Evolutionary conservation across 2,329 filamentous ascomycete species (phyloP), one percentile per base, ranked within the genome.

Genomic region (Microthyrium microscopicum): DNA sequence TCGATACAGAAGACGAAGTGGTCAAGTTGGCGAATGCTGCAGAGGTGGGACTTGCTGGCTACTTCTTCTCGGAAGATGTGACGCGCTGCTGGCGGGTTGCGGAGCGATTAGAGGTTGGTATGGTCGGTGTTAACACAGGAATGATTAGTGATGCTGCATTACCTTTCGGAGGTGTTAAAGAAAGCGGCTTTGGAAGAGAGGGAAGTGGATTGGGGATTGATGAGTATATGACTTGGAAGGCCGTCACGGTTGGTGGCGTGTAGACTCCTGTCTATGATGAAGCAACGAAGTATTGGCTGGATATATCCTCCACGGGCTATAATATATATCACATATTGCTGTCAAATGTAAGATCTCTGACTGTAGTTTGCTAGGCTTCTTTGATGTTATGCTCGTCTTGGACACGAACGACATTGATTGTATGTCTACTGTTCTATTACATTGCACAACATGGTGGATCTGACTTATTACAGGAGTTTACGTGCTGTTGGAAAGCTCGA

Each of bases 1-100:
- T 95, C 50, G 70, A 81, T 29, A 83, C 77, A 0, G 89, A 95
- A 57, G 75, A 78, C 34, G 85, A 95, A 47, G 89, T 93, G 4
- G 73, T 95, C 20, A 64, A 69, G 41, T 58, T 87, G 42, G 87
- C 89, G 4, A 98, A 98, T 55, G 56, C 61, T 26, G 65, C 81
- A 1, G 75, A 87, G 33, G 85, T 95, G 24, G 89, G 89, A 1
- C 66, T 98, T 22, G 89, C 87, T 0, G 87, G 82, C 1, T 95
- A 95, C 60, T 93, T 98, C 62, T 95, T 82, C 64, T 84, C 65
- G 41, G 60, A 56, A 29, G 68, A 74, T 42, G 47, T 75, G 4
- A 62, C 66, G 43, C 56, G 71, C 19, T 60, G 65, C 36, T 74
- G 71, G 53, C 56, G 70, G 27, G 61, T 75, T 27, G 69, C 70